Evolutionary conservation across 768 basidiomycete species (phyloP).

Genomic region (Crassisporium funariophilum): DNA sequence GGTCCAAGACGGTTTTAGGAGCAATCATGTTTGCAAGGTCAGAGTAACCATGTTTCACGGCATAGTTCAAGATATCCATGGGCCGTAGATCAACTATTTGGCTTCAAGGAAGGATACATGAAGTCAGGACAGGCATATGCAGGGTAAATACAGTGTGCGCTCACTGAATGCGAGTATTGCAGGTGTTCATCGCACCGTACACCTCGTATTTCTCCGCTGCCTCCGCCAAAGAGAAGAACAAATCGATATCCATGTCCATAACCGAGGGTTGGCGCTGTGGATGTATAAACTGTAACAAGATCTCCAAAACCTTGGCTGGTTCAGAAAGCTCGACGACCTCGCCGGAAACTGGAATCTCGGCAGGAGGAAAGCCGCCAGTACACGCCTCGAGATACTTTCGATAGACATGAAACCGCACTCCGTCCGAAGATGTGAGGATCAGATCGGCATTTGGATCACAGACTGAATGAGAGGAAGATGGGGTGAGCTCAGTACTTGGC

Average conservation of each 20-base stretch:
- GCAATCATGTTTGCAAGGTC: constrained; percentile 6
- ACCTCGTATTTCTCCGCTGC: constrained; percentile 28
- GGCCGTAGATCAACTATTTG: constrained; percentile 3
- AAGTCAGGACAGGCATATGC: background rate
- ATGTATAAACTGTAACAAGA: constrained; percentile 29
- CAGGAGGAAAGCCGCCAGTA: constrained; percentile 12
- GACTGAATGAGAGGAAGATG: constrained; percentile 21
- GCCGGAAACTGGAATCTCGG: constrained; percentile 2
- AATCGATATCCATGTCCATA: constrained; percentile 1
- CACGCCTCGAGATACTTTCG: constrained; percentile 4
- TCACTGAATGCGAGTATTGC: constrained; percentile 19
- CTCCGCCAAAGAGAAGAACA: constrained; percentile 17
- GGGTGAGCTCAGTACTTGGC: no score
- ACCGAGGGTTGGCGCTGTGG: constrained; percentile 17
- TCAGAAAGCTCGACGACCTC: constrained; percentile 22
- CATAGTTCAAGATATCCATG: constrained; percentile 7
- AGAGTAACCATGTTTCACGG: constrained; percentile 8
- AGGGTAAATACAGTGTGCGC: background rate
- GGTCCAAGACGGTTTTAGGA: background rate
- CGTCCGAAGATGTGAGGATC: constrained; percentile 5
- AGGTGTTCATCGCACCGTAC: constrained; percentile 25
- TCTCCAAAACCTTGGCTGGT: constrained; percentile 16
- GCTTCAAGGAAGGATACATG: background rate
- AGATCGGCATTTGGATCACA: constrained; percentile 10
- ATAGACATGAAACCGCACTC: constrained; percentile 7